Percentiles rank a stretch among this genome's conserved stretches.
Evolutionary conservation across 805 yeast species (phyloP).

Genomic region (Candida nanaspora): DNA sequence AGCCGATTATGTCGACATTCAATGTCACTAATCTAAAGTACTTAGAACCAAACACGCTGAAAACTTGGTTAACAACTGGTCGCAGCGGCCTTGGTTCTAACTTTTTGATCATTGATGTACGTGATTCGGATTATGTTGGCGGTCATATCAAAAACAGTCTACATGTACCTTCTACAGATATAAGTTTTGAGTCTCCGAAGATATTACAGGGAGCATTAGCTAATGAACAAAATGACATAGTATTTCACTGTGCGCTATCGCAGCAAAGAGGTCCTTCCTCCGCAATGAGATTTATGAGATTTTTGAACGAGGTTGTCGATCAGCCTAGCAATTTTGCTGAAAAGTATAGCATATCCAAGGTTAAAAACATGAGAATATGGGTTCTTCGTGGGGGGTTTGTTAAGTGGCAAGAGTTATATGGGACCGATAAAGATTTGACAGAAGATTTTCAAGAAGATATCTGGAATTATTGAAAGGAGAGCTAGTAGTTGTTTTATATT

Average conservation of each 20-base stretch:
- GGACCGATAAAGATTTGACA: slow-evolving; percentile 57
- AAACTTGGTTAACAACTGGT: slow-evolving; percentile 37
- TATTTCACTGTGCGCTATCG: slow-evolving; percentile 87
- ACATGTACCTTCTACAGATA: slow-evolving; percentile 46
- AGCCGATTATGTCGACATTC: slow-evolving; percentile 4
- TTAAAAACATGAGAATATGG: slow-evolving; percentile 41
- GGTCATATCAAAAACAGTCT: slow-evolving; percentile 56
- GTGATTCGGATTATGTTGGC: slow-evolving; percentile 79
- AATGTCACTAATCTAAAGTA: slow-evolving; percentile 38
- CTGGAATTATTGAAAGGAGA: slow-evolving; percentile 23
- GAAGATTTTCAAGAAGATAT: slow-evolving; percentile 46
- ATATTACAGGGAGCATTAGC: slow-evolving; percentile 29
- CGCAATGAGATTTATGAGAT: slow-evolving; percentile 54
- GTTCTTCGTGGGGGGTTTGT: slow-evolving; percentile 81
- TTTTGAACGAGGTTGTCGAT: slow-evolving; percentile 27
- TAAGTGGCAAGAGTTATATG: slow-evolving; percentile 74
- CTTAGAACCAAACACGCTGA: slow-evolving; percentile 37
- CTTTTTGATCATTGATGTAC: slow-evolving; percentile 68
- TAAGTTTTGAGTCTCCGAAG: slow-evolving; percentile 32
- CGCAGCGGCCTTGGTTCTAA: slow-evolving; percentile 29
- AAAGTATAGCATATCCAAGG: slow-evolving; percentile 21
- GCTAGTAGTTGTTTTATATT: no score
- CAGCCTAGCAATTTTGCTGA: slow-evolving; percentile 8
- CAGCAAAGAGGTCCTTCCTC: slow-evolving; percentile 92
- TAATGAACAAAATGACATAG: slow-evolving; percentile 40